phyloP scores from a whole-genome alignment of 2,329 filamentous ascomycete species.

The Aspergillus pseudoterreus region DNA sequence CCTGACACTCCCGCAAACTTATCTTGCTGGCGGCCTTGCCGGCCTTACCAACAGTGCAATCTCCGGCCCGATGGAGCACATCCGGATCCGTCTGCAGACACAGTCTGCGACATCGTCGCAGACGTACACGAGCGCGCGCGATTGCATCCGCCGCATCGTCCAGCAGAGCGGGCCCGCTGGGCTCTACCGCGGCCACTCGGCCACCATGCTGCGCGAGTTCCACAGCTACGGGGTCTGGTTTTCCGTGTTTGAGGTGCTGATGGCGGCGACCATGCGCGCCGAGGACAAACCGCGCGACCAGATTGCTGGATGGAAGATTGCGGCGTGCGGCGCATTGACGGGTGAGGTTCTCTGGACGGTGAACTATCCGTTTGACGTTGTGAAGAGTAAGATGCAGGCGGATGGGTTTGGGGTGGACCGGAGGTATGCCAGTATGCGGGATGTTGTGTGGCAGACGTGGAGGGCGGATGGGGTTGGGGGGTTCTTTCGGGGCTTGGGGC shows the following conservation, averaged over 20 bases:
- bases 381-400: conserved; percentile 99
- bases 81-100: conserved; percentile 84
- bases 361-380: conserved; percentile 88
- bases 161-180: conserved; percentile 63
- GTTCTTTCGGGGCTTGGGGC: conserved; percentile 88
- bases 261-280: conserved; percentile 86
- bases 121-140: conserved; percentile 76
- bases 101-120: conserved; percentile 64
- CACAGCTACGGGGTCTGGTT: conserved; percentile 95
- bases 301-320: conserved; percentile 76
- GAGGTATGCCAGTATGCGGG: conserved; percentile 72
- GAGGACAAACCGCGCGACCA: conserved; percentile 71
- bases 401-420: conserved; percentile 72
- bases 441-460: conserved; percentile 78
- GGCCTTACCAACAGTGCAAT: conserved; percentile 81
- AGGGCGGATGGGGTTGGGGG: conserved; percentile 68
- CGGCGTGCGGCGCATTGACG: conserved; percentile 84
- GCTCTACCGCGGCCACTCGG: conserved; percentile 82
- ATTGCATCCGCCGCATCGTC: conserved; percentile 79
- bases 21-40: conserved; percentile 80
- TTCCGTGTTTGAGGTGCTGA: conserved; percentile 53
- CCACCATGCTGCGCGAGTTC: conserved; percentile 80
- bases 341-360: conserved; percentile 87
- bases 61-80: conserved; percentile 87
- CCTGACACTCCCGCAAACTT: conserved; percentile 72